Conservation (phyloP, 148 eudicot species). For the Suaeda aralocaspica region DNA sequence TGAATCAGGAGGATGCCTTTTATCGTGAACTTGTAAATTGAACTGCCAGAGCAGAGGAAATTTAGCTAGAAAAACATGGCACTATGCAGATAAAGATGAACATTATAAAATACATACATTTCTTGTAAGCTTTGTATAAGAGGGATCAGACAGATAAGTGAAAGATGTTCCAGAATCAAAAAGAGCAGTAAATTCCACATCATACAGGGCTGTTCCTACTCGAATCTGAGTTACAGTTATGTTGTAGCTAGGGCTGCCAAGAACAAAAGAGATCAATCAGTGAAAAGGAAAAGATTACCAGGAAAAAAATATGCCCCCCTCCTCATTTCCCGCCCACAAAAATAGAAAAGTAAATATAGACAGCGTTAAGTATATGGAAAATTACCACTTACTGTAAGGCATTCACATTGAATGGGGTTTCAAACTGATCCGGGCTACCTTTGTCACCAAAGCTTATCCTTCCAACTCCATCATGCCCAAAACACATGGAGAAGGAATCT, state of each 20-base stretch:
- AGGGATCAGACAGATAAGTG: conserved; percentile 70
- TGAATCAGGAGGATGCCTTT: conserved; percentile 37
- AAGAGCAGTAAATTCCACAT: conserved; percentile 60
- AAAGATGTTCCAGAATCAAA: conserved; percentile 94
- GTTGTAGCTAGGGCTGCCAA: conserved; percentile 74
- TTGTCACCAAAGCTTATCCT: conserved; percentile 89
- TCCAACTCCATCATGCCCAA: conserved; percentile 85
- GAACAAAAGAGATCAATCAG: conserved; percentile 14
- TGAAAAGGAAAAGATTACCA: neutral
- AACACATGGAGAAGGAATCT: conserved; percentile 93
- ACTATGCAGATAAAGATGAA: neutral
- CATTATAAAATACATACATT: conserved; percentile 35
- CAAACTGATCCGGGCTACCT: conserved; percentile 67
- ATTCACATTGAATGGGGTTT: conserved; percentile 70
- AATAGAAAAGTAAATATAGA: neutral
- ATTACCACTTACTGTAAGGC: conserved; percentile 75
- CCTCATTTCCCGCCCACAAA: too few species aligned
- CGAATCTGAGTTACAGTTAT: conserved; percentile 61
- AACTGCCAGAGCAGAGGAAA: conserved; percentile 36
- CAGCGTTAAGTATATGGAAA: conserved; percentile 29
- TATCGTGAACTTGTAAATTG: conserved; percentile 37
- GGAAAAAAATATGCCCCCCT: neutral
- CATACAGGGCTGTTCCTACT: conserved; percentile 52
- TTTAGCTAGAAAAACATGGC: neutral
- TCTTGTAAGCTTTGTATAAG: conserved; percentile 48